Evolutionary conservation across 495 filamentous ascomycete species (phyloP), one percentile per base, ranked within the genome.

Genomic region (Cercophora newfieldiana): DNA sequence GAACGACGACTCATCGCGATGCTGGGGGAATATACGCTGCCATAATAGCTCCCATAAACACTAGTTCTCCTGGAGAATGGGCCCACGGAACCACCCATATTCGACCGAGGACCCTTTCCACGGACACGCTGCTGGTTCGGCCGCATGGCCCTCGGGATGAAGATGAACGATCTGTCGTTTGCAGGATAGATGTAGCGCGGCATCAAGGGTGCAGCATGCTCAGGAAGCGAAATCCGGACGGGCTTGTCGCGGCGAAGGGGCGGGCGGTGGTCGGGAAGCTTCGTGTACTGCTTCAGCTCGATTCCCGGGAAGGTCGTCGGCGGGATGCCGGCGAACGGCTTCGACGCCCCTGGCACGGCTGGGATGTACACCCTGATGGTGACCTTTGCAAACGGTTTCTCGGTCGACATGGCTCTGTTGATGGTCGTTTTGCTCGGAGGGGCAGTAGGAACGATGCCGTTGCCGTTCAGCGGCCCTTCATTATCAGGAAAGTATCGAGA

Each of bases 241-340:
- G 96, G 96, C 72, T 98, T 99, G 76, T 99, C 95, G 53, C 95
- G 91, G 57, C 95, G 90, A 33, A 99, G 84, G 31, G 95, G 95
- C 59, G 95, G 96, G 8, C 95, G 89, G 77, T 98, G 95, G 71
- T 97, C 91, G 65, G 95, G 95, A 31, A 99, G 86, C 65, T 93
- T 93, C 26, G 93, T 97, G 75, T 99, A 92, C 66, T 92, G 88
- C 72, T 89, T 91, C 58, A 94, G 85, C 57, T 89, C 86, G 53
- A 97, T 86, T 30, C 87, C 84, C 24, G 90, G 76, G 69, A 94
- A 92, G 44, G 82, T 74, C 59, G 91, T 86, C 2, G 92, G n/a
- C 57, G 90, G 86, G 53, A 97, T 86, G 31, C 87, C 84, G 25
- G 90, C 76, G 69, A 94, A 92, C 48, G 82, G 73, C 59, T 91